Evolutionary conservation across 2,329 filamentous ascomycete genomes (phyloP), one percentile per base, ranked within the genome.

Genomic region (Coniochaeta sp.): DNA sequence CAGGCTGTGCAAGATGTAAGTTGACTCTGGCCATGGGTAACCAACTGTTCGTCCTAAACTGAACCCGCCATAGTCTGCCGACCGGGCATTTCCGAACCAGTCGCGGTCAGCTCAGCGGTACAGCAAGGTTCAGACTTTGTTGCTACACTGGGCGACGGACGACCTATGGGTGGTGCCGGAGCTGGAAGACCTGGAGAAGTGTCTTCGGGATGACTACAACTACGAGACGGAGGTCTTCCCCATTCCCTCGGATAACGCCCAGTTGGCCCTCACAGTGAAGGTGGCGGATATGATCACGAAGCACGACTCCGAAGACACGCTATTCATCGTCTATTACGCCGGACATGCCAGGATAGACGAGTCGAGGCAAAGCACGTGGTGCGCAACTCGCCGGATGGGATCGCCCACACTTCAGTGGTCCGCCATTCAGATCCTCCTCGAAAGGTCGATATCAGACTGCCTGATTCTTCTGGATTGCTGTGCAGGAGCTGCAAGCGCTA

Each of bases 371-470:
- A 82, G 78, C 61, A 81, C 78, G 7, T 82, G 79, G 78, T 82
- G 78, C 60, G 78, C 78, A 50, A 79, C 75, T 31, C 72, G 78
- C 47, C 72, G 72, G 53, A 62, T 72, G 10, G 72, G 73, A 40
- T 81, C 78, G 2, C 76, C 78, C 3, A 81, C 76, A 72, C 61
- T 82, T 48, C 78, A 82, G 71, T 76, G 79, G 79, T 82, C 78
- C 16, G 79, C 79, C 12, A 82, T 82, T 33, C 79, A 82, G 60
- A 82, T 78, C 0, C 67, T 82, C 3, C 64, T 82, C 8, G 79
- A 83, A 61, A 68, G 79, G 45, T 82, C 78, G 10, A 65, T 72
- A 12, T 82, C 78, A 1, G 79, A 82, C 61, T 76, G 79, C 14
- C 65, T 82, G 48, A 81, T 83, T 51, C 68, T 82, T 1, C 64